Evolutionary conservation across 2,329 filamentous ascomycete genomes (phyloP), one percentile per base, ranked within the genome.

Genomic region (Paradendryphiella salina): DNA sequence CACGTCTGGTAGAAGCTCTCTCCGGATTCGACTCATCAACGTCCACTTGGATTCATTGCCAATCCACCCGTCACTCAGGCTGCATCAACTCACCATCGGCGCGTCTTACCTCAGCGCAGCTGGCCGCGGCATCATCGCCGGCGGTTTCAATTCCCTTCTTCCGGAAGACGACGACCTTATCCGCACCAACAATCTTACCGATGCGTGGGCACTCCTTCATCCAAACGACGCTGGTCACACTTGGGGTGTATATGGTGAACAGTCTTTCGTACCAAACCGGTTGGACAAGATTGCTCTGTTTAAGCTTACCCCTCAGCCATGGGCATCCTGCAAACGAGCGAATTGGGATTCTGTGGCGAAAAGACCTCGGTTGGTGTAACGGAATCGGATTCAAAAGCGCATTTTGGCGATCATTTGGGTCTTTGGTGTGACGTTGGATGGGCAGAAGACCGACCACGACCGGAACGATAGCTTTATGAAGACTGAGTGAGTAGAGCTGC

Each of bases 321-420:
- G 49, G 26, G 32, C 13, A 13, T 51, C 23, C 11, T 51, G 37
- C n/a, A 37, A 29, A 51, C 49, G 13, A 32, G 32, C 3, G 37
- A 47, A 13, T 5, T 47, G 18, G 13, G 1, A 9, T 13, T 4
- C 15, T 47, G 9, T 28, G 23, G n/a, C 0, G 31, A 13, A n/a
- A 17, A 35, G 5, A 26, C 3, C 1, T 33, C 13, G 14, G 21
- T 11, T 21, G 47, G 15, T n/a, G 14, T 1, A n/a, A 35, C 3
- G 5, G 23, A 32, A 13, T 5, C 2, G 37, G 15, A 1, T 17
- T n/a, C 20, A 8, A 28, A 33, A 0, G 37, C 14, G 11, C 43
- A 42, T 42, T 51, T 51, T 21, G 42, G 49, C 18, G 49, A 51
- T 37, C 43, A 51, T 33, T 20, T 47, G 17, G 49, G 49, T 14